Evolutionary conservation across 805 yeast genomes (phyloP), one percentile per base, ranked within the genome.

Genomic region (Saccharomyces paradoxus): DNA sequence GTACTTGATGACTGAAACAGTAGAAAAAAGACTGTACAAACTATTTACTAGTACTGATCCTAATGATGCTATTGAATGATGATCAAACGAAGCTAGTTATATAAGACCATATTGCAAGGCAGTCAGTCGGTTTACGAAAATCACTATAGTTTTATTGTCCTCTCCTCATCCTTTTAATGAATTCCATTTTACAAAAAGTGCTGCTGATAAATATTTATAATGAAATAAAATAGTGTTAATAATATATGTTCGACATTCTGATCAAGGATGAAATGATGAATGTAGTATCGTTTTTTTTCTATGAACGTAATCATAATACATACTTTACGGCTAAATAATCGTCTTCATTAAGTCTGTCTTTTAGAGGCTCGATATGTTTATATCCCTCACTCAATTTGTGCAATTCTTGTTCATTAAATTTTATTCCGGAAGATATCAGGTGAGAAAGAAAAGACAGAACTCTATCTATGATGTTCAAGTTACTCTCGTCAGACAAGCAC

Each of bases 391-490:
- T 59, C 27, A 83, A 68, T 37, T 65, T 61, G 0, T 55, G 56
- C 12, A 71, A 53, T 61, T 84, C 87, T 0, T 63, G 70, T 0
- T 71, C 68, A 28, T 69, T 71, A 60, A 84, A 84, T 49, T 69
- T 60, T 62, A 77, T 81, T 2, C 74, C 73, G 13, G 73, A 71
- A 7, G 72, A 60, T 22, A 77, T 69, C 57, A 85, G 68, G 31
- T 77, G 77, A 0, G 75, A 63, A 21, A 86, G 60, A 27, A 84
- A 71, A 54, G 77, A 76, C 57, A 85, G 67, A 0, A 79, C 76
- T 66, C 81, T 82, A 59, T 86, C 91, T 28, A 80, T 72, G 46
- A 83, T 71, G 17, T 80, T 80, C 13, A 80, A 60, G 58, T 81
- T 53, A 5, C 63, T 55, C n/a, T 66, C 70, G 14, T 61, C 55